Evolutionary conservation across 305 asterid genomes (phyloP).

Genomic region (Fraxinus platypoda): DNA sequence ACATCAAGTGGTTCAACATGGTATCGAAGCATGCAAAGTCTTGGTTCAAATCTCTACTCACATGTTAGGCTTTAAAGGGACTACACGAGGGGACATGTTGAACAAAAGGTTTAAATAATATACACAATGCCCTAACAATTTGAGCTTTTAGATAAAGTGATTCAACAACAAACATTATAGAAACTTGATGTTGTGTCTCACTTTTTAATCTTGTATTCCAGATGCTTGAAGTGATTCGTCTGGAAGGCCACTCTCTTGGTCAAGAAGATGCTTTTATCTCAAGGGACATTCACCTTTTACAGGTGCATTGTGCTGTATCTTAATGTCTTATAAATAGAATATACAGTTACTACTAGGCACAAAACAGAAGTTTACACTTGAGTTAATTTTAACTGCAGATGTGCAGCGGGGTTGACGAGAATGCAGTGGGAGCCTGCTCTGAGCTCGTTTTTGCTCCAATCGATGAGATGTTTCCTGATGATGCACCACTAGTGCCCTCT

Average conservation of each 20-base stretch:
- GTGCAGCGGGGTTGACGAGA: conserved; percentile 92
- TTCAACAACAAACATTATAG: background rate
- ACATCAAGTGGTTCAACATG: background rate
- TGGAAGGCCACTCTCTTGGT: conserved; percentile 74
- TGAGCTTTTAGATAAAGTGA: background rate
- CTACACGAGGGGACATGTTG: background rate
- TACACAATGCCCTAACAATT: background rate
- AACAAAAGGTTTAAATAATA: background rate
- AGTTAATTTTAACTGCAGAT: conserved; percentile 40
- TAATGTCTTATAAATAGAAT: background rate
- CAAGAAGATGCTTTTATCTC: conserved; percentile 82
- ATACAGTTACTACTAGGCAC: background rate
- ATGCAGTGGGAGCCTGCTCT: conserved; percentile 76
- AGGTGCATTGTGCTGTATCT: conserved; percentile 39
- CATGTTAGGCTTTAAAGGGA: background rate
- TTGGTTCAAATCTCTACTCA: background rate
- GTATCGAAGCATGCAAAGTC: background rate
- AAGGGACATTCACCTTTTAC: conserved; percentile 82
- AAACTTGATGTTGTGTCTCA: background rate
- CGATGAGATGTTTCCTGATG: conserved; percentile 90
- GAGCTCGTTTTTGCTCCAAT: conserved; percentile 92
- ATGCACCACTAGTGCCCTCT: conserved; percentile 79
- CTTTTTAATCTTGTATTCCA: conserved; percentile 22
- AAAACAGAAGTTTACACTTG: background rate
- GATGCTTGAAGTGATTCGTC: conserved; percentile 91